These are phyloP conservation scores for Olyra latifolia DNA, from an alignment of 176 grass and related monocot genomes.

Conservation along the genomic window DNA sequence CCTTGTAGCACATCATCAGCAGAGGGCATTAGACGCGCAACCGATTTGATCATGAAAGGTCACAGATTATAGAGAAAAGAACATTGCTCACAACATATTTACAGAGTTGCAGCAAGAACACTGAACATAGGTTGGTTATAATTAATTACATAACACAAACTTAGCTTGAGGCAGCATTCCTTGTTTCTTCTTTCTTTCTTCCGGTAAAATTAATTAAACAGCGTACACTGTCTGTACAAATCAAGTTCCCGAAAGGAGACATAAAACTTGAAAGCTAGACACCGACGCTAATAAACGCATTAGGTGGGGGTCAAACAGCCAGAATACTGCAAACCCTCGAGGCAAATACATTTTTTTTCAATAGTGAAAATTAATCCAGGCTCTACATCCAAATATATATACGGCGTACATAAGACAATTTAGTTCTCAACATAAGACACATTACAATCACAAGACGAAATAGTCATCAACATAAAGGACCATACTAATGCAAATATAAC, in stretches of 20 bases:
- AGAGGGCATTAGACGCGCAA: background rate
- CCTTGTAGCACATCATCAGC: background rate
- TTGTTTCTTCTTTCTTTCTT: background rate
- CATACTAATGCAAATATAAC: too few species aligned
- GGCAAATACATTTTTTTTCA: slow-evolving; percentile 54
- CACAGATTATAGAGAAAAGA: background rate
- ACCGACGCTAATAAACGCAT: slow-evolving; percentile 56
- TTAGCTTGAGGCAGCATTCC: background rate
- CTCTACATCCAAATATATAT: too few species aligned
- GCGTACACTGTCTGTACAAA: slow-evolving; percentile 30
- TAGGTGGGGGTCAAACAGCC: slow-evolving; percentile 38
- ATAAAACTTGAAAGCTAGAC: slow-evolving; percentile 27
- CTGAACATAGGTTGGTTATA: background rate
- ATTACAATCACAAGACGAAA: too few species aligned
- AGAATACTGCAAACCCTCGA: slow-evolving; percentile 44
- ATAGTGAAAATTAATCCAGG: too few species aligned
- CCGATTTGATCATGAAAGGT: background rate
- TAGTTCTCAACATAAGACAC: too few species aligned
- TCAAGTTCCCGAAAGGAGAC: slow-evolving; percentile 5
- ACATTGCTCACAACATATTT: background rate
- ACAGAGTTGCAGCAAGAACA: background rate
- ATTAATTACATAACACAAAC: background rate
- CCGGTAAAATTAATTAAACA: slow-evolving; percentile 29
- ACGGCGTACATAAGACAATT: too few species aligned
- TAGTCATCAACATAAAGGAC: too few species aligned